phyloP scores from a whole-genome alignment of 2,329 filamentous ascomycete genomes.

The Hymenoscyphus infarciens region DNA sequence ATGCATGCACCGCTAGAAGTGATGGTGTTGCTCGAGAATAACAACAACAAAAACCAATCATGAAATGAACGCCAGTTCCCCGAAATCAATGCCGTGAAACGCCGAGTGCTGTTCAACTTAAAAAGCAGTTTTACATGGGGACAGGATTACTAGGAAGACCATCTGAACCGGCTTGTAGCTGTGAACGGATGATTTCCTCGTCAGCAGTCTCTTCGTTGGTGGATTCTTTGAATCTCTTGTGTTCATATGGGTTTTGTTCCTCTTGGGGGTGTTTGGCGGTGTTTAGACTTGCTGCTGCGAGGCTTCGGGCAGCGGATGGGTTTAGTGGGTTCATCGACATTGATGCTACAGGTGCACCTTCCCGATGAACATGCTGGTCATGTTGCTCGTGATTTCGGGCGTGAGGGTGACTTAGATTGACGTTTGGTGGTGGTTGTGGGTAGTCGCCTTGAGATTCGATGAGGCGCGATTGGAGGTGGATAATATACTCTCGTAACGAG shows the following conservation, averaged over 20 bases:
- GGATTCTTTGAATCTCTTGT: constrained; percentile 40
- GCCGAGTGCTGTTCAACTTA: neutral
- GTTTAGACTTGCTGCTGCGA: constrained; percentile 35
- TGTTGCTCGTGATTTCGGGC: constrained; percentile 29
- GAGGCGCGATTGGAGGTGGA: constrained; percentile 81
- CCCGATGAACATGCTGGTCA: constrained; percentile 21
- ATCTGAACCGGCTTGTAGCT: constrained; percentile 44
- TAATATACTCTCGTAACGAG: constrained; percentile 85
- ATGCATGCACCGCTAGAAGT: neutral
- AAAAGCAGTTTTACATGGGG: constrained; percentile 1
- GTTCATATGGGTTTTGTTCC: constrained; percentile 23
- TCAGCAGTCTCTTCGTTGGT: constrained; percentile 43
- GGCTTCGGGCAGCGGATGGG: constrained; percentile 34
- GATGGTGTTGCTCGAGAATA: neutral
- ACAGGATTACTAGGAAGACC: constrained; percentile 21
- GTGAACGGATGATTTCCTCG: constrained; percentile 51
- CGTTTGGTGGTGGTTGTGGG: constrained; percentile 76
- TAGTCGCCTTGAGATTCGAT: constrained; percentile 80
- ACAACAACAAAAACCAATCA: neutral
- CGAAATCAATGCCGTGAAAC: neutral
- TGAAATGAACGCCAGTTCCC: neutral
- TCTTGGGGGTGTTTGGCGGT: constrained; percentile 28
- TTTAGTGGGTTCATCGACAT: constrained; percentile 39
- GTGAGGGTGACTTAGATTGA: constrained; percentile 61
- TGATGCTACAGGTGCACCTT: constrained; percentile 30